Conservation (phyloP, 1,284 basidiomycete species). For the Apiotrichum porosum region DNA sequence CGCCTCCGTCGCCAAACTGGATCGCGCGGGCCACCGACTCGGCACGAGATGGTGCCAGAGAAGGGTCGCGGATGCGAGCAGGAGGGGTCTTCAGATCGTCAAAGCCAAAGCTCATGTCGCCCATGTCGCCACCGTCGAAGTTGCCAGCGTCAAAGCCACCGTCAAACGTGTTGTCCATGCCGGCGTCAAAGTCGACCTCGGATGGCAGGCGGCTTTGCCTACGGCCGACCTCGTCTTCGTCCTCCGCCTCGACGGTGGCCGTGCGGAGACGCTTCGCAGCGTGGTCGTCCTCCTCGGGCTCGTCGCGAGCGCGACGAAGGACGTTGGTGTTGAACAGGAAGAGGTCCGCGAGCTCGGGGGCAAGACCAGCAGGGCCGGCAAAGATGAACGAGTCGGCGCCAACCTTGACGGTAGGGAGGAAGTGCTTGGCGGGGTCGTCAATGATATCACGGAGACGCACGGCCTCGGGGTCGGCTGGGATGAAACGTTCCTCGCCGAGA, state of each 20-base stretch:
- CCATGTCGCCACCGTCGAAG: constrained; percentile 12
- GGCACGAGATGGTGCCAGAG: constrained; percentile 31
- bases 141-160: constrained; percentile 15
- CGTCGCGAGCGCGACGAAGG: constrained; percentile 45
- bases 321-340: constrained; percentile 71
- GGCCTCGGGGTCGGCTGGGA: constrained; percentile 73
- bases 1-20: constrained; percentile 28
- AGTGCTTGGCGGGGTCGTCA: constrained; percentile 75
- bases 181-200: constrained; percentile 5
- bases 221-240: constrained; percentile 57
- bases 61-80: constrained; percentile 18
- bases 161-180: too few species aligned
- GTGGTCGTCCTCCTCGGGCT: constrained; percentile 43
- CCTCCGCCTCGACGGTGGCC: constrained; percentile 1
- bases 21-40: constrained; percentile 52
- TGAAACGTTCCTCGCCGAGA: constrained; percentile 69
- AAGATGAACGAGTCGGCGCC: constrained; percentile 66
- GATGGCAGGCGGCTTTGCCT: constrained; percentile 19
- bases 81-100: constrained; percentile 1
- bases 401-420: constrained; percentile 69
- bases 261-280: constrained; percentile 33
- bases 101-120: constrained; percentile 18
- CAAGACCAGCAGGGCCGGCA: constrained; percentile 63
- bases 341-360: constrained; percentile 71
- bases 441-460: constrained; percentile 78